Conservation (phyloP, 768 basidiomycete species). For the Boletus vermiculosoides region DNA sequence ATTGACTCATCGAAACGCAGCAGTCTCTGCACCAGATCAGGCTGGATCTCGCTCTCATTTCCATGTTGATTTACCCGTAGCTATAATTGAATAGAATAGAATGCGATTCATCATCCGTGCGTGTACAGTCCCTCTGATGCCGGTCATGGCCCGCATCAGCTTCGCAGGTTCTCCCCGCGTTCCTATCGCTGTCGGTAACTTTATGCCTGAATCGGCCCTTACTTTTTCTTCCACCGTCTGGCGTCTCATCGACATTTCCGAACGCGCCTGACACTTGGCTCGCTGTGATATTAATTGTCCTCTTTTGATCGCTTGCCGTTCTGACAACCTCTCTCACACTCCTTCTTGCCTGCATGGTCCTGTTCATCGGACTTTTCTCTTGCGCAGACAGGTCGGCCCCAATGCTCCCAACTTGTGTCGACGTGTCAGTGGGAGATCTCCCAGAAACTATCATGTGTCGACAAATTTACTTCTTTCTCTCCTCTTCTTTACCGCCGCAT, state of each 20-base stretch:
- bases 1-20: conserved; percentile 22
- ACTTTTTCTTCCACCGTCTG: conserved; percentile 4
- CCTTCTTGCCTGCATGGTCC: conserved; percentile 4
- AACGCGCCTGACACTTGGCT: neutral
- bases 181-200: conserved; percentile 28
- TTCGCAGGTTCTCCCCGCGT: conserved; percentile 27
- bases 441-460: conserved; percentile 16
- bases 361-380: conserved; percentile 8
- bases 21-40: conserved; percentile 15
- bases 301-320: neutral
- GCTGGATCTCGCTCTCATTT: conserved; percentile 24
- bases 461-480: conserved; percentile 8
- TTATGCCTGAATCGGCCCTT: conserved; percentile 21
- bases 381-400: conserved; percentile 22
- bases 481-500: conserved; percentile 12
- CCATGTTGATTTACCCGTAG: conserved; percentile 28
- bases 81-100: conserved; percentile 20
- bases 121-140: conserved; percentile 17
- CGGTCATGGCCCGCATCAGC: conserved; percentile 21
- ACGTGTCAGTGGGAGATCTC: conserved; percentile 21
- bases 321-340: conserved; percentile 22
- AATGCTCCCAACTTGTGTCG: conserved; percentile 1
- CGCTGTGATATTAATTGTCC: neutral
- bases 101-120: conserved; percentile 13
- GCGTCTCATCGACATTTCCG: conserved; percentile 1